Conservation (phyloP, 2,329 filamentous ascomycete genomes). For the Colletotrichum abscissum region DNA sequence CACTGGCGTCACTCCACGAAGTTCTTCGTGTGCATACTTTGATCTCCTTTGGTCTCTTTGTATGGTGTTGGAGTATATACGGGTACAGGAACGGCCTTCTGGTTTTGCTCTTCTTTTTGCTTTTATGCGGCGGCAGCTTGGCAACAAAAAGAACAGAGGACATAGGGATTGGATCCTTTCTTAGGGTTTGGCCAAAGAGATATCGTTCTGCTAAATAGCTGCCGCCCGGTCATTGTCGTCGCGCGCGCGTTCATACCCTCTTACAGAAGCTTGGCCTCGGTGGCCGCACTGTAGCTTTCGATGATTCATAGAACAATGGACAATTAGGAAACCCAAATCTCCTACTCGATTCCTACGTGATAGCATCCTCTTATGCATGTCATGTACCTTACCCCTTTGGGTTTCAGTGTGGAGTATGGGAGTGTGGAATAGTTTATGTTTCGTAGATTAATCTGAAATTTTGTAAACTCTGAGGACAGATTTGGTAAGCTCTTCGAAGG, state of each 20-base stretch:
- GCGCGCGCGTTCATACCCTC: slow-evolving; percentile 20
- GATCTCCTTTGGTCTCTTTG: neutral
- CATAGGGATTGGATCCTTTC: neutral
- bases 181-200: neutral
- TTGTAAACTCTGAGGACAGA: neutral
- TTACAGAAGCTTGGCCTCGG: slow-evolving; percentile 14
- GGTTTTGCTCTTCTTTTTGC: neutral
- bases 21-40: slow-evolving; percentile 17
- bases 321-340: neutral
- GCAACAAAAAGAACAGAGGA: neutral
- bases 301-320: neutral
- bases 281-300: slow-evolving; percentile 16
- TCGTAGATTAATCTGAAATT: neutral
- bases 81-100: neutral
- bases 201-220: neutral
- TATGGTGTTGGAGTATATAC: slow-evolving; percentile 21
- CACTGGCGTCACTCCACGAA: neutral
- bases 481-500: neutral
- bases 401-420: neutral
- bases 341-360: neutral
- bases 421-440: too few species aligned
- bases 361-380: neutral
- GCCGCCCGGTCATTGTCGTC: neutral
- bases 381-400: neutral
- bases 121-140: slow-evolving; percentile 10